Evolutionary conservation across 2,329 filamentous ascomycete species (phyloP), one percentile per base, ranked within the genome.

Genomic region (Neopestalotiopsis sp.): DNA sequence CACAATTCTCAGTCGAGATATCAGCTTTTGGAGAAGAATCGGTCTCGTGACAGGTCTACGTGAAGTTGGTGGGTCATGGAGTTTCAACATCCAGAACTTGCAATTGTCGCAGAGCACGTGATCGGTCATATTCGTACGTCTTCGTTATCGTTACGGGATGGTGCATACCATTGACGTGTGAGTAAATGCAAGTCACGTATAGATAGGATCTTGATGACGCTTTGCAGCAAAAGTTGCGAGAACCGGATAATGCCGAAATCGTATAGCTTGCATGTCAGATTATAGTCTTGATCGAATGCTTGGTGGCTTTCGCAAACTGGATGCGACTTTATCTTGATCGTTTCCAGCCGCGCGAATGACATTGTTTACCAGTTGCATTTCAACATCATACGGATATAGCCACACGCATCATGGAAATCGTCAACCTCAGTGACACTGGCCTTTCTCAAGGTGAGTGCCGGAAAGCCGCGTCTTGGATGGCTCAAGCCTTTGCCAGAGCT

Each of bases 381-480:
- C n/a, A 24, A 7, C 17, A 30, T 49, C 20, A 30, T 12, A 7
- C 17, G 7, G 5, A 28, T 49, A 20, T 4, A 45, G 24, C 24
- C 6, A 49, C 61, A 10, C 24, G 17, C n/a, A 53, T 42, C 6
- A 28, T 45, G 32, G 61, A 64, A 20, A 53, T 64, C 10, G 40
- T 64, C 17, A 20, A 64, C 38, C 61, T 64, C 38, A 64, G 32
- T 32, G 61, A 24, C 5, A 49, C 17, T 6, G 61, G 61, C 6
- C 61, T 64, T 10, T 20, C 20, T 17, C 40, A 24, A 28, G 38
- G 53, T 13, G 61, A 64, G 7, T 64, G 38, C 38, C 61, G 24
- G 3, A 64, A 64, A 20, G 61, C 42, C n/a, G 61, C 61, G 4
- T 2, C 40, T 7, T 64, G 61, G 61, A 64, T 64, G 61, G 61